Evolutionary conservation across 441 rosid genomes (phyloP), one percentile per base, ranked within the genome.

Genomic region (Mallotus repandus): DNA sequence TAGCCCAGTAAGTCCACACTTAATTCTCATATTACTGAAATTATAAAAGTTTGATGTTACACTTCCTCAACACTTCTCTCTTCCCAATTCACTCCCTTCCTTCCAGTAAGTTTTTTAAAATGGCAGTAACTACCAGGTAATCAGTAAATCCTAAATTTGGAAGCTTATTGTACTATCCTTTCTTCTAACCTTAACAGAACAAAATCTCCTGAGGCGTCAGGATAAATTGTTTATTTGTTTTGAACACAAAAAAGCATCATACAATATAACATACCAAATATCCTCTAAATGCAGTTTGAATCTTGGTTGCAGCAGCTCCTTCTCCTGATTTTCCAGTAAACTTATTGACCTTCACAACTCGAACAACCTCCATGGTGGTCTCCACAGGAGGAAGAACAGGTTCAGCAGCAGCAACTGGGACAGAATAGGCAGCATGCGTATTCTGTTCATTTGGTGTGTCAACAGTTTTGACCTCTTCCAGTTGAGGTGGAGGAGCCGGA

Each of bases 251-350:
- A 54, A 50, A 68, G 61, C 57, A 64, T 7, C 2, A 18, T 41
- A 66, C 10, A 7, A 0, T 58, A 19, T 19, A 14, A 45, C 68
- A 15, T 16, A 75, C 78, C 97, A 88, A 74, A 74, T 91, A 88
- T 49, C 91, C 96, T 69, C 97, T 85, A 78, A 93, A 91, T 49
- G 97, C 82, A 48, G 94, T 90, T 82, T 96, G 99, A 81, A 96
- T 91, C 84, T 81, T 80, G 77, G 91, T 86, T 9, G 97, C 98
- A 22, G 96, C 94, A 0, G 70, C 91, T 84, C 91, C 98, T 77
- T 91, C 93, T 49, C 77, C 83, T 19, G 90, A 83, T 82, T 89
- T 87, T 50, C 97, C 93, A 2, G 79, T 81, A 83, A 82, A 88
- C 54, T 83, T 88, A 69, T 75, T 29, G 66, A 80, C 72, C 29